Conservation (phyloP, 371 early-diverging fungal species). For the Lichtheimia corymbifera region DNA sequence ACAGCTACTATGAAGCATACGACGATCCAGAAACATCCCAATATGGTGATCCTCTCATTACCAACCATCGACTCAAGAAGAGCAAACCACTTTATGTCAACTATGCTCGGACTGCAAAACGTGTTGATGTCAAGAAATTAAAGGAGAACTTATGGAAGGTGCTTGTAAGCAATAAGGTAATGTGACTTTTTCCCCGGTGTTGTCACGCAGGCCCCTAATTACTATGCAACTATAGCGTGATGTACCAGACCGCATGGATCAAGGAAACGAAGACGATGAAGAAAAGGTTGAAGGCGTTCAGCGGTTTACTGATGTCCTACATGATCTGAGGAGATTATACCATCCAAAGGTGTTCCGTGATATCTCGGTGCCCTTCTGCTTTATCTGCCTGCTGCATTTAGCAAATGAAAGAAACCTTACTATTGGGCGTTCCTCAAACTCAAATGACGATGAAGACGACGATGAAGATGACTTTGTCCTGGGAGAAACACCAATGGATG, state of each 20-base stretch:
- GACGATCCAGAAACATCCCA: constrained; percentile 25
- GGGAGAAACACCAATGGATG: constrained; percentile 32
- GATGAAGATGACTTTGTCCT: constrained; percentile 42
- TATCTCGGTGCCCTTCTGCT: constrained; percentile 94
- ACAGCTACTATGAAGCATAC: constrained; percentile 22
- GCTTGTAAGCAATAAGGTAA: constrained; percentile 18
- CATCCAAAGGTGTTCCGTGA: constrained; percentile 79
- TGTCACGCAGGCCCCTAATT: not conserved
- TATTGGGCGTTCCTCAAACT: constrained; percentile 12
- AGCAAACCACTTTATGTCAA: constrained; percentile 76
- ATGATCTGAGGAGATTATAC: constrained; percentile 70
- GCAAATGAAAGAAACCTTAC: constrained; percentile 90
- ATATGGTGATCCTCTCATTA: constrained; percentile 42
- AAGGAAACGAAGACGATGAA: not conserved
- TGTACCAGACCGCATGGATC: not conserved
- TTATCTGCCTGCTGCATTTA: constrained; percentile 94
- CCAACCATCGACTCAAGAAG: constrained; percentile 50
- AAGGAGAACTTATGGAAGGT: constrained; percentile 94
- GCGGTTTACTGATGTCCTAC: constrained; percentile 73
- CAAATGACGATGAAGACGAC: constrained; percentile 5
- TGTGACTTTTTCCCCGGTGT: not conserved
- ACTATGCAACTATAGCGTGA: not conserved
- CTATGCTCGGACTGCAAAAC: constrained; percentile 87
- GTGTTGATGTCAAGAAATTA: constrained; percentile 91
- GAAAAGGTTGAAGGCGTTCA: constrained; percentile 55